Base-by-base conservation (phyloP, 2,329 filamentous ascomycete species). In the Chaetoscypha palmicola region DNA sequence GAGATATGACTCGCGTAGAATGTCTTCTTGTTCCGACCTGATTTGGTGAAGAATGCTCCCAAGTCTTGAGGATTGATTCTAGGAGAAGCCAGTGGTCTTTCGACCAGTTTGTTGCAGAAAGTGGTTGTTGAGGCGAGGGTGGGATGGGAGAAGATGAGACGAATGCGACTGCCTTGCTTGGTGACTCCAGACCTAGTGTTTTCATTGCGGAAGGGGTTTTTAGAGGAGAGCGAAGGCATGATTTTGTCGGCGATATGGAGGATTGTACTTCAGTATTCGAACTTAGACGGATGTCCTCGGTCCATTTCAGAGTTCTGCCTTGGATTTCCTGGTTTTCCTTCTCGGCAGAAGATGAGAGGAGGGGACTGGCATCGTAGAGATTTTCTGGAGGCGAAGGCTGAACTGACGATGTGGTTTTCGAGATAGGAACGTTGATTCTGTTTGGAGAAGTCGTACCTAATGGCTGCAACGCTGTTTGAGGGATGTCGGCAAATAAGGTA, bases 21-120 rank as follows among this genome's bases (percentile, higher is more conserved):
- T 60, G 57, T 21, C 58, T 49, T 33, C 52, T 53, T 10, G 44
- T 49, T 9, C 36, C 46, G 9, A 28, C 38, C 14, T 38, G 46
- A 5, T 26, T 20, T n/a, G 24, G 24, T 48, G 32, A 17, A 8
- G 54, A 51, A 11, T 54, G 52, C 33, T 56, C 58, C 56, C 57
- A 58, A 5, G 38, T 46, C 31, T 60, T 50, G 1, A 57, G 9
- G 14, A 61, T 60, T 3, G 44, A 41, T 20, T 60, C 54, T 3
- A 63, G 53, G 9, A 62, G 53, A 3, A 42, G 34, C 60, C 60
- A 63, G 46, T 63, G 60, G 19, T 52, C 50, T 30, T 51, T 50
- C 2, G 57, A 58, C 60, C 60, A 63, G 4, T 34, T 51, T 23
- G 46, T 55, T 5, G 53, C 21, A 2, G 59, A 62, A 2, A 61